Evolutionary conservation across 164 flowering plant genomes (phyloP).

Genomic region (Stephania japonica): DNA sequence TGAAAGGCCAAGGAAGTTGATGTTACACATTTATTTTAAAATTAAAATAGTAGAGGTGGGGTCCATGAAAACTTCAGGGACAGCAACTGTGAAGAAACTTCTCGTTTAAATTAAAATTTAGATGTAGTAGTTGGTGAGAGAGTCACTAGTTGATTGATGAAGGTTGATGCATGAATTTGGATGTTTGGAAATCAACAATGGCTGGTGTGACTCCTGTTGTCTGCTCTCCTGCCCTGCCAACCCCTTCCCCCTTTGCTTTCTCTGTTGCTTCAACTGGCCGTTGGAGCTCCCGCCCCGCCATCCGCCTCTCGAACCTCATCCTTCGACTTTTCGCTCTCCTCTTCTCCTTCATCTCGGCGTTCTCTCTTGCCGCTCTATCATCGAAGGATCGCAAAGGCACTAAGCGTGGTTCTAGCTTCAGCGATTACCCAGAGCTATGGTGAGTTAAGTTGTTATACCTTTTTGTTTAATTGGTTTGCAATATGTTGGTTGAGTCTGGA

Average conservation of each 20-base stretch:
- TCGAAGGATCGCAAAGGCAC: constrained; percentile 3
- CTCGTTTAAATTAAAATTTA: background rate
- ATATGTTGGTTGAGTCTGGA: background rate
- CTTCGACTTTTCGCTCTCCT: constrained; percentile 31
- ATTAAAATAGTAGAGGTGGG: background rate
- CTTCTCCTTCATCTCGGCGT: constrained; percentile 38
- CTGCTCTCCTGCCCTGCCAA: constrained; percentile 22
- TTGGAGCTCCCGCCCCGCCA: constrained; percentile 26
- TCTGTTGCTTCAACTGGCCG: constrained; percentile 26
- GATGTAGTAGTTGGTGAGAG: constrained; percentile 9
- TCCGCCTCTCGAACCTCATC: constrained; percentile 23
- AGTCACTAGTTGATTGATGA: background rate
- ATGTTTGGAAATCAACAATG: constrained; percentile 14
- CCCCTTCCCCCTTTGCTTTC: constrained; percentile 40
- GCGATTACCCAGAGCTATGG: constrained; percentile 29
- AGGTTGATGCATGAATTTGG: background rate
- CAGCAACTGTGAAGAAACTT: constrained; percentile 6
- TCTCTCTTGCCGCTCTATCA: constrained; percentile 25
- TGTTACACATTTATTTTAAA: background rate
- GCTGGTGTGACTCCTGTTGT: constrained; percentile 16
- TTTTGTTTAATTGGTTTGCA: background rate
- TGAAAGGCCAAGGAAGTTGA: background rate
- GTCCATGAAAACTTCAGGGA: background rate
- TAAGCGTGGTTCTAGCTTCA: constrained; percentile 14
- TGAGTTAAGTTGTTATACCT: constrained; percentile 14